phyloP scores from a whole-genome alignment of 225 moss, liverwort and hornwort species.

The Polytrichum commune region DNA sequence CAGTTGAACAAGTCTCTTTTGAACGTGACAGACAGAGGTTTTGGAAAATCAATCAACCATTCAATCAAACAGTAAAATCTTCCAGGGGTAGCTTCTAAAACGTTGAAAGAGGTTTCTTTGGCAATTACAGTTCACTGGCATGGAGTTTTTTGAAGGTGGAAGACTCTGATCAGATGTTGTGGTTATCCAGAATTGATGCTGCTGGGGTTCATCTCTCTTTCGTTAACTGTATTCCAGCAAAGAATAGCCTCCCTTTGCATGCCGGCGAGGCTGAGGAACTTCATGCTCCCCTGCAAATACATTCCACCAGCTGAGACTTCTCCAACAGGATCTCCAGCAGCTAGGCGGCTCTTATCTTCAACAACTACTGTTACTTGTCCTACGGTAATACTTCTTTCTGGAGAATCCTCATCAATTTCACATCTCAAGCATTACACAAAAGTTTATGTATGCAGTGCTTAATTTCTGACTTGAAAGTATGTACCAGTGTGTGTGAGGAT shows the following conservation, averaged over 20 bases:
- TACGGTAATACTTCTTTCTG: conserved; percentile 14
- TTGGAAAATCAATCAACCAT: too few species aligned
- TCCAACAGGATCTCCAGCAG: background rate
- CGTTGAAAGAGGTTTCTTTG: background rate
- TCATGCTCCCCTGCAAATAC: conserved; percentile 74
- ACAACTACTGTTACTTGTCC: conserved; percentile 19
- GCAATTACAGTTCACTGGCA: background rate
- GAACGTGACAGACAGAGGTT: background rate
- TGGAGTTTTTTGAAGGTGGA: background rate
- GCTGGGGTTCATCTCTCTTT: conserved; percentile 93
- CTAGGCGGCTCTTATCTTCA: conserved; percentile 55
- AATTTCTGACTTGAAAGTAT: background rate
- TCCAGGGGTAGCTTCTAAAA: background rate
- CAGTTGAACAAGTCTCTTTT: background rate
- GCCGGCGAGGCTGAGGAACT: conserved; percentile 39
- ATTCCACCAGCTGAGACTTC: background rate
- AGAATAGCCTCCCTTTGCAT: conserved; percentile 67
- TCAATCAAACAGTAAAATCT: too few species aligned
- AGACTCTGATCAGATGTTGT: conserved; percentile 1
- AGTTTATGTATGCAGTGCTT: background rate
- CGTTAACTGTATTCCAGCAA: conserved; percentile 71
- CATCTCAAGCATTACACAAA: background rate
- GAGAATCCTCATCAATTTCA: background rate
- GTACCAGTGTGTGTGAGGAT: background rate
- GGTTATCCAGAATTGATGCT: conserved; percentile 80